These are phyloP conservation scores for Sphaerulina vaccinii DNA, from an alignment of 2,329 filamentous ascomycete species.

Conservation along the genomic window DNA sequence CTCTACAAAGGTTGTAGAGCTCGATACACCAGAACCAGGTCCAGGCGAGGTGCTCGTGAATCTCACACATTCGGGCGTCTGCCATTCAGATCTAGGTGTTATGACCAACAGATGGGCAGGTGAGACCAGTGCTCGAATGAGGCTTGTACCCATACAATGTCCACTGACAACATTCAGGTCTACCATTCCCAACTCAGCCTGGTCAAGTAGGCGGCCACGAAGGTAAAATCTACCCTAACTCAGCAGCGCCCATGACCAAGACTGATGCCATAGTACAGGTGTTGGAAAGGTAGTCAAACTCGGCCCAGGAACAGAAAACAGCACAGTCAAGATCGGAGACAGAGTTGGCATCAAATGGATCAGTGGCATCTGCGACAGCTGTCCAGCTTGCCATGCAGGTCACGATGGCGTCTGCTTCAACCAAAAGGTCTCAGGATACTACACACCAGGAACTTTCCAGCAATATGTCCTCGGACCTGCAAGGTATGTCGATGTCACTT, in stretches of 20 bases:
- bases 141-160: slow-evolving; percentile 39
- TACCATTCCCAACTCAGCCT: slow-evolving; percentile 58
- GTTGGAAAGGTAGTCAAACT: slow-evolving; percentile 64
- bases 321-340: slow-evolving; percentile 63
- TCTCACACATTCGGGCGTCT: slow-evolving; percentile 61
- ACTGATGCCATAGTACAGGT: slow-evolving; percentile 30
- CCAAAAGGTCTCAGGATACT: slow-evolving; percentile 63
- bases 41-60: slow-evolving; percentile 48
- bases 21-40: slow-evolving; percentile 65
- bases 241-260: neutral
- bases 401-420: slow-evolving; percentile 57
- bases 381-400: slow-evolving; percentile 54
- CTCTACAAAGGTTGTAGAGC: slow-evolving; percentile 62
- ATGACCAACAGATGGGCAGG: slow-evolving; percentile 41
- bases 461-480: slow-evolving; percentile 65
- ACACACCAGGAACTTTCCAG: slow-evolving; percentile 70
- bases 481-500: slow-evolving; percentile 23
- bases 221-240: slow-evolving; percentile 39
- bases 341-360: slow-evolving; percentile 72
- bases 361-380: slow-evolving; percentile 55
- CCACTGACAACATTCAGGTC: slow-evolving; percentile 19
- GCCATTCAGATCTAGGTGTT: slow-evolving; percentile 56
- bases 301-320: slow-evolving; percentile 57
- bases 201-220: slow-evolving; percentile 70
- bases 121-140: slow-evolving; percentile 17